A percentile compares a stretch with the other conserved stretches of the same genome.
Evolutionary conservation across 2,329 filamentous ascomycete genomes (phyloP).

Genomic region (Xylaria sp.): DNA sequence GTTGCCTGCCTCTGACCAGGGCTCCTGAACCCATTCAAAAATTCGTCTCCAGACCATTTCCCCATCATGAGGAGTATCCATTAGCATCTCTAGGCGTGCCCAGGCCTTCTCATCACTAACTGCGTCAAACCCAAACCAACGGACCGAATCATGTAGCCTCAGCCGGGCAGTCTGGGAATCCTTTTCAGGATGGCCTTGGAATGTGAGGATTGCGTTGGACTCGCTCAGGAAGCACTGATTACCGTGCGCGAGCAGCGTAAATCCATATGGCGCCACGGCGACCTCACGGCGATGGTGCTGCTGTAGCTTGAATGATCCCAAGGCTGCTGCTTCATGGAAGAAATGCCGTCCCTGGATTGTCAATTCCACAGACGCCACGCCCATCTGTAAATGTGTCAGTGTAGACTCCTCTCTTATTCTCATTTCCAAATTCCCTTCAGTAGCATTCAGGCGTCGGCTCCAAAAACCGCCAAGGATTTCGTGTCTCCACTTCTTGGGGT

Average conservation of each 20-base stretch:
- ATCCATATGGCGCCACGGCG: constrained; percentile 30
- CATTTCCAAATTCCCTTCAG: neutral
- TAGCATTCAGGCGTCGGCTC: neutral
- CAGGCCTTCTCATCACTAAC: constrained; percentile 48
- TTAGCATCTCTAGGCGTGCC: constrained; percentile 44
- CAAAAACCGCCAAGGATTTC: neutral
- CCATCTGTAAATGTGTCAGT: constrained; percentile 46
- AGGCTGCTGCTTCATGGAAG: constrained; percentile 48
- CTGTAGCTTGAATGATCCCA: constrained; percentile 44
- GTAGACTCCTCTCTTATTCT: neutral
- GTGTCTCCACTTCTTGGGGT: neutral
- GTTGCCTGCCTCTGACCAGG: constrained; percentile 5
- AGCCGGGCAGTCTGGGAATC: constrained; percentile 54
- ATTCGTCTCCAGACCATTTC: constrained; percentile 53
- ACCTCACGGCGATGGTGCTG: constrained; percentile 59
- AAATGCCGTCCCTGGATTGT: constrained; percentile 54
- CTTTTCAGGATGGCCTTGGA: constrained; percentile 61
- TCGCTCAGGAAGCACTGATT: constrained; percentile 55
- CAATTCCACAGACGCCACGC: constrained; percentile 52
- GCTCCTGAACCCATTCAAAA: constrained; percentile 34
- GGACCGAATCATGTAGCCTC: constrained; percentile 51
- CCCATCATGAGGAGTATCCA: constrained; percentile 53
- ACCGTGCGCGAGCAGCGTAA: constrained; percentile 37
- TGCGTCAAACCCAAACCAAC: constrained; percentile 54
- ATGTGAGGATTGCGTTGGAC: constrained; percentile 55